Conservation (phyloP, 202 grass and related monocot species). For the Panicum hallii region DNA sequence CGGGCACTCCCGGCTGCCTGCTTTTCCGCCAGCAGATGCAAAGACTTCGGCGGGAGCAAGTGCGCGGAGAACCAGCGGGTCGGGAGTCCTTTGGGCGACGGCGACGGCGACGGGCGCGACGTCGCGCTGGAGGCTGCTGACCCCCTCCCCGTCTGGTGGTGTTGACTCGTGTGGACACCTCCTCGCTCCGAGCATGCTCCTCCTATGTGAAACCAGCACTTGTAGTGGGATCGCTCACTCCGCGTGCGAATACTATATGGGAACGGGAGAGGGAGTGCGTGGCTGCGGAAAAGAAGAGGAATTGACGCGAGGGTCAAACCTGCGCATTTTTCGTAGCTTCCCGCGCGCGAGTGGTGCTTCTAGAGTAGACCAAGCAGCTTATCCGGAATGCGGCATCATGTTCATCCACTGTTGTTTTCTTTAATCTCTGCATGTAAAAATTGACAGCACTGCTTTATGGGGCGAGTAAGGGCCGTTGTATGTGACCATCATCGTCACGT, state of each 20-base stretch:
- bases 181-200: background rate
- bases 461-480: background rate
- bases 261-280: background rate
- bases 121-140: background rate
- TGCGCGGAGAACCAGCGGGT: conserved; percentile 19
- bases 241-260: background rate
- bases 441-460: conserved; percentile 27
- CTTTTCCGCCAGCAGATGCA: conserved; percentile 45
- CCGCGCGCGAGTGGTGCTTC: background rate
- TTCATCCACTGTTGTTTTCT: conserved; percentile 19
- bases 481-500: conserved; percentile 26
- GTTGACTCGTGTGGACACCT: conserved; percentile 40
- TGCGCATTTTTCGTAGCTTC: background rate
- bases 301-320: conserved; percentile 14
- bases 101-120: conserved; percentile 20
- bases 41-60: background rate
- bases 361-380: background rate
- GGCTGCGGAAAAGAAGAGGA: background rate
- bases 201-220: conserved; percentile 13
- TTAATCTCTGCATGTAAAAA: conserved; percentile 18
- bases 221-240: background rate
- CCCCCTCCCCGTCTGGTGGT: background rate
- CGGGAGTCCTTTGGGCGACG: conserved; percentile 31
- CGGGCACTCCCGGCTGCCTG: conserved; percentile 46
- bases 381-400: conserved; percentile 1